Conservation (phyloP, 768 basidiomycete species). For the Amanita subjunquillea region DNA sequence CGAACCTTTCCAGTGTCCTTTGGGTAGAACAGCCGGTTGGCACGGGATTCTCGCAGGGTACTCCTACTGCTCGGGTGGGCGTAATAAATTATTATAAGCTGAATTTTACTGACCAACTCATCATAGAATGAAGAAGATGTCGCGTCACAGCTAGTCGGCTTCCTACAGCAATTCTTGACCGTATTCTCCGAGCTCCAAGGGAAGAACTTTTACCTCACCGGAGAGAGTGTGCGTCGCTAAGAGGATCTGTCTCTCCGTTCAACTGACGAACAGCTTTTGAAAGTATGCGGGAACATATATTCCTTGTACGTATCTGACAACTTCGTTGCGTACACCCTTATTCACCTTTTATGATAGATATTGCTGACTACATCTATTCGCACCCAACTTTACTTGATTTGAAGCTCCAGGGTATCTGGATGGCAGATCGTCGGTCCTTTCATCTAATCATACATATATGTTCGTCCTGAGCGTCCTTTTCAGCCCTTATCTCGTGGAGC, state of each 20-base stretch:
- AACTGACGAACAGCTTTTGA: slow-evolving; percentile 1
- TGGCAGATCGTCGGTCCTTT: slow-evolving; percentile 49
- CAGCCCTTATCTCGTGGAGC: slow-evolving; percentile 50
- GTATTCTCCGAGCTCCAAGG: slow-evolving; percentile 66
- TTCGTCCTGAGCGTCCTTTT: neutral
- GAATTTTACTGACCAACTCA: neutral
- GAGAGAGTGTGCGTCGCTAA: slow-evolving; percentile 57
- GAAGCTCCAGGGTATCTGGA: slow-evolving; percentile 60
- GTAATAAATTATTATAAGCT: slow-evolving; percentile 13
- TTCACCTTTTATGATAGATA: slow-evolving; percentile 33
- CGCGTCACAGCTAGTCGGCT: slow-evolving; percentile 41
- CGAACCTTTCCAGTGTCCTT: slow-evolving; percentile 64
- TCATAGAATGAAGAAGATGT: slow-evolving; percentile 38
- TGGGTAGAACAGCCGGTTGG: slow-evolving; percentile 78
- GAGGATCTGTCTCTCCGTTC: neutral
- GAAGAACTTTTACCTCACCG: slow-evolving; percentile 60
- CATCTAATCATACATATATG: neutral
- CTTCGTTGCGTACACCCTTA: neutral
- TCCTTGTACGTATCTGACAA: slow-evolving; percentile 33
- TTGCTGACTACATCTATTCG: slow-evolving; percentile 65
- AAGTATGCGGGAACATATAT: slow-evolving; percentile 62
- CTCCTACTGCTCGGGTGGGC: slow-evolving; percentile 48
- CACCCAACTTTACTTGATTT: slow-evolving; percentile 43
- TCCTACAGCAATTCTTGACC: slow-evolving; percentile 66
- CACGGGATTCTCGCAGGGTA: slow-evolving; percentile 68